Evolutionary conservation across 148 eudicot genomes (phyloP).

Genomic region (Amaranthus cruentus): DNA sequence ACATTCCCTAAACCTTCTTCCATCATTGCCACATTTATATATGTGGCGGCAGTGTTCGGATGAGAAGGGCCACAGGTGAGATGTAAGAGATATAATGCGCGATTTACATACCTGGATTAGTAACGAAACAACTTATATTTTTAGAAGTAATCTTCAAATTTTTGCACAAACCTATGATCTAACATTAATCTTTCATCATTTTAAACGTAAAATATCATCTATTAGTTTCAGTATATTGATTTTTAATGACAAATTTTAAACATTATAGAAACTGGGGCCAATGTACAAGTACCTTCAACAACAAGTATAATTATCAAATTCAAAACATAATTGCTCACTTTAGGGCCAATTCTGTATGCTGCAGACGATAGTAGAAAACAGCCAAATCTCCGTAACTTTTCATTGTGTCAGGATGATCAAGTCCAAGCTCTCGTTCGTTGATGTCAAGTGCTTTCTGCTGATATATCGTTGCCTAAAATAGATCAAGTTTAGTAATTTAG

Average conservation of each 20-base stretch:
- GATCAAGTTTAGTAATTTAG: neutral
- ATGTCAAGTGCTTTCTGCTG: constrained; percentile 97
- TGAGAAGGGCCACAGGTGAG: constrained; percentile 94
- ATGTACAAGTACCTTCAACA: neutral
- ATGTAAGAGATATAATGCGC: constrained; percentile 86
- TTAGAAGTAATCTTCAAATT: constrained; percentile 6
- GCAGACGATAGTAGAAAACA: constrained; percentile 92
- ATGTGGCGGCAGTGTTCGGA: constrained; percentile 96
- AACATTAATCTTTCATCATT: neutral
- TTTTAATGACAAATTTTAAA: neutral
- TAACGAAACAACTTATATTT: neutral
- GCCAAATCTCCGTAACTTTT: constrained; percentile 96
- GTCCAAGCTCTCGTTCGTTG: constrained; percentile 98
- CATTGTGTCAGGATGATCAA: constrained; percentile 98
- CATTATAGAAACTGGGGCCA: neutral
- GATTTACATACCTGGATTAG: constrained; percentile 75
- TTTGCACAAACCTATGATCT: neutral
- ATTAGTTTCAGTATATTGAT: neutral
- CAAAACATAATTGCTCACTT: constrained; percentile 47
- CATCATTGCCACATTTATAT: constrained; percentile 97
- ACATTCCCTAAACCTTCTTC: constrained; percentile 96
- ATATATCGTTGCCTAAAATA: constrained; percentile 76
- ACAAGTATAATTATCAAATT: neutral
- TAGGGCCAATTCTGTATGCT: constrained; percentile 87
- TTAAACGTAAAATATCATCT: neutral